Base-by-base conservation (phyloP, 306 rosid species). In the Glycine latifolia region DNA sequence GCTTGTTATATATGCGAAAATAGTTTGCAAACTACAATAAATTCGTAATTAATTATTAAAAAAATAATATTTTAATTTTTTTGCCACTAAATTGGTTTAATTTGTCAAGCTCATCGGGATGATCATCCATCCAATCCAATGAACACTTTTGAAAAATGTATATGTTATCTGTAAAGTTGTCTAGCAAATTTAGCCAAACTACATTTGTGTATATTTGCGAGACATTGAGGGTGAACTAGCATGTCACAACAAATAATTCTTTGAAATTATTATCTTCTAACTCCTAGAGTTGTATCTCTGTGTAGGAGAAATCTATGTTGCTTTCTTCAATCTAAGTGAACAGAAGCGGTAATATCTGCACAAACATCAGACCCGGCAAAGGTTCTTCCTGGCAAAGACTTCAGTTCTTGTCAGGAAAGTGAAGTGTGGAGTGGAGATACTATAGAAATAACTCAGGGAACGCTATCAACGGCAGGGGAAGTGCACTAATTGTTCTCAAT, bases 301-400 rank as follows among this genome's bases (percentile, higher is more conserved):
- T 80, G 66, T 59, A 93, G 97, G 97, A 83, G 88, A 93, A 82
- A 52, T 91, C 66, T 91, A 93, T 79, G 82, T 93, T 48, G 96
- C 96, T 13, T 88, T 93, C 68, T 93, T 93, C 94, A 93, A 93
- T 82, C 89, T 91, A 80, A 83, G 82, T 82, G 78, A 88, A 14
- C 69, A 14, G 59, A 86, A 71, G 81, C 83, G 1, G 89, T 87
- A 20, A 86, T 91, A 62, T 85, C 91, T 8, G 87, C 84, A 7
- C 81, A 83, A 80, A 80, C 67, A 81, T 88, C 97, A 4, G 90
- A 93, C 85, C 55, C 91, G 76, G 87, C 75, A 31, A 89, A 74
- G 87, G 85, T 82, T 16, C 78, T 92, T 74, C 90, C 86, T 0
- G 86, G 73, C 48, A 71, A 79, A 62, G 78, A 77, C 72, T 86